These are phyloP conservation scores for Citrus reticulata DNA, from an alignment of 345 rosid genomes.

Conservation along the genomic window DNA sequence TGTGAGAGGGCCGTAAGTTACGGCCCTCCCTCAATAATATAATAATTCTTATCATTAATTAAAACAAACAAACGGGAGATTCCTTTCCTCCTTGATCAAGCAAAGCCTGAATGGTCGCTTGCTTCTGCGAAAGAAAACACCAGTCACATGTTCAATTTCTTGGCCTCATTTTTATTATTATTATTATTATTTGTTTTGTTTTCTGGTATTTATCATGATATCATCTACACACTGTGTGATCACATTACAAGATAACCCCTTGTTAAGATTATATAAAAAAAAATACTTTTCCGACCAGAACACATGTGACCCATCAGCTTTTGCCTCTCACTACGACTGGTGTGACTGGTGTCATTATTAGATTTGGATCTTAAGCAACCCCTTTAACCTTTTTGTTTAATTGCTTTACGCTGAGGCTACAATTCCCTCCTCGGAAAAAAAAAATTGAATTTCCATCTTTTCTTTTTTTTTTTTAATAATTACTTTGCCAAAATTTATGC, in stretches of 20 bases:
- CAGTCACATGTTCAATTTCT: not conserved
- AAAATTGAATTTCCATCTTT: not conserved
- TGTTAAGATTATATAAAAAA: not conserved
- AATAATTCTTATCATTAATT: too few relatives aligned
- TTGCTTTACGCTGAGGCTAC: not conserved
- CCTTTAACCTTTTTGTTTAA: not conserved
- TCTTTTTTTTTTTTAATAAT: too few relatives aligned
- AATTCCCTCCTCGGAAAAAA: not conserved
- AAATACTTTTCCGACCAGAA: not conserved
- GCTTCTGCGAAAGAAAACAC: not conserved
- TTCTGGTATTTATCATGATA: not conserved
- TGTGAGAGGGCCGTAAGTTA: too few relatives aligned
- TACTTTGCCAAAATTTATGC: not conserved
- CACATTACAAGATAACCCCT: not conserved
- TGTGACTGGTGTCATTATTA: not conserved
- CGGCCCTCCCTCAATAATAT: too few relatives aligned
- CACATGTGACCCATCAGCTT: not conserved
- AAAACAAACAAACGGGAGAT: not conserved
- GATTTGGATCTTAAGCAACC: not conserved
- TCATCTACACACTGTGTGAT: not conserved
- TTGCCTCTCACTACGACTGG: not conserved
- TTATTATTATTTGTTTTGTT: not conserved
- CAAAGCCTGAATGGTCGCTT: not conserved
- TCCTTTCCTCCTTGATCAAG: not conserved
- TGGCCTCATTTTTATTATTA: not conserved